Percentiles rank a stretch among this genome's conserved stretches.
phyloP scores from a whole-genome alignment of 2,329 filamentous ascomycete genomes.

The Aspergillus ruber region DNA sequence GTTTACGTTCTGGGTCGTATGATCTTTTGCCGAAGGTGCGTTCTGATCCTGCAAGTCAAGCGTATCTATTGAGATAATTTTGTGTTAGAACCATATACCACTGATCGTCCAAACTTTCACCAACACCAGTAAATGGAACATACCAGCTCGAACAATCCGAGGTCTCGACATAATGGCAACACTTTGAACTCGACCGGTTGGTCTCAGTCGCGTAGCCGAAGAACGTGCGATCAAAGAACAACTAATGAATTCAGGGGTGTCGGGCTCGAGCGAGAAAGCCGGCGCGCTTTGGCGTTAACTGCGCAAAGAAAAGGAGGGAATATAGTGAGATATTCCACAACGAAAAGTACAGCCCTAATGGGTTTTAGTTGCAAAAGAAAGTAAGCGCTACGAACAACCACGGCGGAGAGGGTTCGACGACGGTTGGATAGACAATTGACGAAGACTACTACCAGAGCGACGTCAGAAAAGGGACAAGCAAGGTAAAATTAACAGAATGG shows the following conservation, averaged over 20 bases:
- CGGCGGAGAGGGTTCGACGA: conserved; percentile 6
- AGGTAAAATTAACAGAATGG: no score
- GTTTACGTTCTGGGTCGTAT: conserved; percentile 53
- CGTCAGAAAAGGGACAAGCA: conserved; percentile 11
- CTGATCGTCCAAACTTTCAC: conserved; percentile 7
- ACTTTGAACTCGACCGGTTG: conserved; percentile 7
- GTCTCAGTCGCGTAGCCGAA: conserved; percentile 9
- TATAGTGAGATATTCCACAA: not conserved
- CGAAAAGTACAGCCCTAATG: not conserved
- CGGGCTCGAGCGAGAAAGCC: conserved; percentile 5
- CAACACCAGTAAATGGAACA: conserved; percentile 8
- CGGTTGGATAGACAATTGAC: conserved; percentile 14
- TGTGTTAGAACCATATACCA: not conserved
- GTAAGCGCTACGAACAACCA: conserved; percentile 13
- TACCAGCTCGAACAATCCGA: conserved; percentile 43
- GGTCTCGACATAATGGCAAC: conserved; percentile 34
- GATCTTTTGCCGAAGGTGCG: conserved; percentile 77
- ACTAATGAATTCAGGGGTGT: conserved; percentile 14
- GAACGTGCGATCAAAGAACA: conserved; percentile 12
- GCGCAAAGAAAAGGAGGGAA: not conserved
- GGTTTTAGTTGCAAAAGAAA: conserved; percentile 3
- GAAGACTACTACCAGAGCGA: conserved; percentile 26
- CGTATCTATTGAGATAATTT: conserved; percentile 59
- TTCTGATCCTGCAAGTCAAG: conserved; percentile 86
- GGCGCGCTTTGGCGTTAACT: conserved; percentile 4